Base-by-base conservation (phyloP, 2,329 filamentous ascomycete genomes). In the Neobulgaria alba region DNA sequence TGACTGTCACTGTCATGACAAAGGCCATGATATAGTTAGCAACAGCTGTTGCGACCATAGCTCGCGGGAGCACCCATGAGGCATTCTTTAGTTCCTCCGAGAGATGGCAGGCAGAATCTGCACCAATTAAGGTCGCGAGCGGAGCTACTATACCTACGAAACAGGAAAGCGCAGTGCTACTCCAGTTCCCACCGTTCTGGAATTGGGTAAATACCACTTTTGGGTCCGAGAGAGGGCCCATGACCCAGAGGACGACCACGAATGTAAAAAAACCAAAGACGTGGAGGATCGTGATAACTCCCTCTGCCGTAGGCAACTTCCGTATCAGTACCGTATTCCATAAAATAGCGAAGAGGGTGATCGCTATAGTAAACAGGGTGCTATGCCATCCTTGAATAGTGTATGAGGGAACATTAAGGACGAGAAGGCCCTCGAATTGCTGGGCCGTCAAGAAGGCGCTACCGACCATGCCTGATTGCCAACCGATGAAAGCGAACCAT, bases 81-180 rank as follows among this genome's bases (percentile, higher is more conserved):
- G 70, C 67, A 42, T 70, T 64, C 26, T 63, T 58, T 20, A 72
- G 65, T 47, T 73, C 70, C n/a, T 51, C 73, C 70, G n/a, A 65
- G 60, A 70, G 62, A 43, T 65, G 56, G 2, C 41, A 61, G 39
- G 50, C 58, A 37, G 56, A 45, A 44, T 51, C 49, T 9, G 36
- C 39, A 20, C 47, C 52, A 40, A 52, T 44, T 30, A 53, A 34
- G 1, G 45, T 38, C 21, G 47, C 50, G 16, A 66, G 58, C 10
- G 58, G 58, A 3, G 57, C 56, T 1, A 62, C 56, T 16, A 63
- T 57, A 1, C 63, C 62, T 21, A 65, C 55, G 57, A 66, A 59
- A 4, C 61, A 47, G 5, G 56, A 52, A 9, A 65, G 36, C 2
- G 59, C 61, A 15, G 33, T 48, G 10, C 46, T 58, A 5, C 49